These are phyloP conservation scores for Guadua angustifolia DNA, from an alignment of 176 grass and related monocot species.

Conservation along the genomic window DNA sequence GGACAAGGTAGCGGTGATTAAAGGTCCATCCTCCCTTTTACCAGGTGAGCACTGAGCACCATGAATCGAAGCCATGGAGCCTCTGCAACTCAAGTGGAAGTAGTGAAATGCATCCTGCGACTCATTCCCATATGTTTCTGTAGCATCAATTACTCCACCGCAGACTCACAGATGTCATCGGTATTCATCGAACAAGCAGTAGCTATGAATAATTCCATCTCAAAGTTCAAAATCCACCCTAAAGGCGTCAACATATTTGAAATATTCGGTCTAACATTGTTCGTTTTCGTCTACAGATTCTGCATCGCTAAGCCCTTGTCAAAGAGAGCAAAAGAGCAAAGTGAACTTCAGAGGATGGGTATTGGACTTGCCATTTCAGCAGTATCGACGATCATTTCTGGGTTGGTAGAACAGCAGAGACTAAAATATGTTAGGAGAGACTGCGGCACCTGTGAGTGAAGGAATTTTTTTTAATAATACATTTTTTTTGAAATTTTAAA, in stretches of 20 bases:
- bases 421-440: constrained; percentile 17
- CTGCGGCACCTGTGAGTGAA: too few species aligned
- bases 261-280: constrained; percentile 47
- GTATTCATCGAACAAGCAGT: constrained; percentile 63
- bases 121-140: constrained; percentile 65
- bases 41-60: neutral
- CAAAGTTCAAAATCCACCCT: constrained; percentile 37
- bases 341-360: constrained; percentile 66
- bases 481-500: too few species aligned
- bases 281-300: constrained; percentile 55
- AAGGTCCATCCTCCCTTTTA: neutral
- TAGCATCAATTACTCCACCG: constrained; percentile 57
- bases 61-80: constrained; percentile 29
- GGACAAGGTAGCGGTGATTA: constrained; percentile 58
- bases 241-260: constrained; percentile 54
- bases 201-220: constrained; percentile 45
- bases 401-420: constrained; percentile 52
- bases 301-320: constrained; percentile 32
- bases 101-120: constrained; percentile 59
- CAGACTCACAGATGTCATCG: constrained; percentile 62
- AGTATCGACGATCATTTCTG: constrained; percentile 43
- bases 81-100: constrained; percentile 66
- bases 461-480: too few species aligned
- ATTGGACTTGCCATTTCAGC: constrained; percentile 49
- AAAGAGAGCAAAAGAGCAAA: constrained; percentile 37